Percentiles rank a stretch among this genome's conserved stretches.
phyloP scores from a whole-genome alignment of 78 protist genomes.

The Dictyostelium intermedium region DNA sequence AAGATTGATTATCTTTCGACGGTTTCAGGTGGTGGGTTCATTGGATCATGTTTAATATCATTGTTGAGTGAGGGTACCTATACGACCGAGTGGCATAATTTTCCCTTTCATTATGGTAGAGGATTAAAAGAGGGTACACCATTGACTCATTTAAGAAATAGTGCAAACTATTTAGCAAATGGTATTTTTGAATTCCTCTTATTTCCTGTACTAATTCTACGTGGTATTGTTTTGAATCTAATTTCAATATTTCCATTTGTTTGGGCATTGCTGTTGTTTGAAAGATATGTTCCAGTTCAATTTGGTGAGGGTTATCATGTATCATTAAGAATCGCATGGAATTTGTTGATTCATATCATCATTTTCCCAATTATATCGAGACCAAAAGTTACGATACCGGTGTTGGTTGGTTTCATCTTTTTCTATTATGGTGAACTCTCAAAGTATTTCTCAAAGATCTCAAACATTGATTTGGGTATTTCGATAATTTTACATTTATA shows the following conservation, averaged over 20 bases:
- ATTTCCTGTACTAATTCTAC: constrained; percentile 50
- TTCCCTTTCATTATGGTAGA: constrained; percentile 71
- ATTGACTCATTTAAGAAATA: constrained; percentile 58
- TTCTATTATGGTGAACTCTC: constrained; percentile 29
- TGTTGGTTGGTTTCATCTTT: not conserved
- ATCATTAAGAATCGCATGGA: constrained; percentile 47
- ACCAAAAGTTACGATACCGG: constrained; percentile 66
- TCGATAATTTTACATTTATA: constrained; percentile 31
- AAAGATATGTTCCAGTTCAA: constrained; percentile 51
- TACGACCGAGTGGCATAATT: constrained; percentile 68
- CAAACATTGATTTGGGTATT: constrained; percentile 21
- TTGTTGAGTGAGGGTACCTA: constrained; percentile 58
- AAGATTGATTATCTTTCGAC: constrained; percentile 68
- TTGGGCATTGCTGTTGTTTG: constrained; percentile 47
- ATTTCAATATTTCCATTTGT: constrained; percentile 69
- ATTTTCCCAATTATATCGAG: constrained; percentile 57
- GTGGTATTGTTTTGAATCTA: constrained; percentile 71
- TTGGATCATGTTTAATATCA: constrained; percentile 52
- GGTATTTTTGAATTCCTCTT: constrained; percentile 62
- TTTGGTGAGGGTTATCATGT: constrained; percentile 55
- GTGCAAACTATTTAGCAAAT: constrained; percentile 76
- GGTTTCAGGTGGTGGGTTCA: constrained; percentile 70
- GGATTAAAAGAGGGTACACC: constrained; percentile 72
- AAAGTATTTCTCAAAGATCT: constrained; percentile 4
- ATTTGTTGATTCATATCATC: constrained; percentile 47